Evolutionary conservation across 345 rosid genomes (phyloP), one percentile per base, ranked within the genome.

Genomic region (Dipteronia sinensis): DNA sequence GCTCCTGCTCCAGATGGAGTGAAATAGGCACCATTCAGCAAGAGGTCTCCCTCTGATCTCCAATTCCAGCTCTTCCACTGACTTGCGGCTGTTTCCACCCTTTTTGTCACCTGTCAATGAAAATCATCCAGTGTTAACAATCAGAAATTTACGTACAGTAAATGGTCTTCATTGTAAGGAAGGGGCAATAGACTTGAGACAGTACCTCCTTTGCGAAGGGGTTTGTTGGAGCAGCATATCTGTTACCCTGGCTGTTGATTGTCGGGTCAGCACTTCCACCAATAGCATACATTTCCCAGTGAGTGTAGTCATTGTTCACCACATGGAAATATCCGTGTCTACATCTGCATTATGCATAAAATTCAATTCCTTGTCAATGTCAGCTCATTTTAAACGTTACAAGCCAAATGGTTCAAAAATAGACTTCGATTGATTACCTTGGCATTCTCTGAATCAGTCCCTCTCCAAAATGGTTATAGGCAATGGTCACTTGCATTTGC

Each of bases 401-500:
- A 23, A 7, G n/a, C 10, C 25, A 19, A 49, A 34, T 20, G 16
- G 27, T 42, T 29, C 44, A 20, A 82, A 42, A 42, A 8, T 8
- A 42, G 11, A 7, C 46, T 42, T 42, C 0, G 46, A 42, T 42
- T 34, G 6, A 4, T 34, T 85, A 90, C 97, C 98, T 91, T 69
- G 98, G 98, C 98, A 94, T 94, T 82, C 98, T 91, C 91, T 94
- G 98, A 79, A 92, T 91, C 56, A 92, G 90, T 65, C 98, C 98
- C 82, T 87, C 87, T 66, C 98, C 97, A 72, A 94, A 94, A 82
- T 94, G 98, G 89, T 93, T 94, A 90, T 90, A 94, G 40, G 98
- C 97, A 77, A 94, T 91, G 65, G 98, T 94, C 51, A 93, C 98
- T 80, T 92, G 97, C 98, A 94, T 94, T 73, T 77, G 85, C 88